Evolutionary conservation across 345 rosid genomes (phyloP), one percentile per base, ranked within the genome.

Genomic region (Ailanthus altissimus): DNA sequence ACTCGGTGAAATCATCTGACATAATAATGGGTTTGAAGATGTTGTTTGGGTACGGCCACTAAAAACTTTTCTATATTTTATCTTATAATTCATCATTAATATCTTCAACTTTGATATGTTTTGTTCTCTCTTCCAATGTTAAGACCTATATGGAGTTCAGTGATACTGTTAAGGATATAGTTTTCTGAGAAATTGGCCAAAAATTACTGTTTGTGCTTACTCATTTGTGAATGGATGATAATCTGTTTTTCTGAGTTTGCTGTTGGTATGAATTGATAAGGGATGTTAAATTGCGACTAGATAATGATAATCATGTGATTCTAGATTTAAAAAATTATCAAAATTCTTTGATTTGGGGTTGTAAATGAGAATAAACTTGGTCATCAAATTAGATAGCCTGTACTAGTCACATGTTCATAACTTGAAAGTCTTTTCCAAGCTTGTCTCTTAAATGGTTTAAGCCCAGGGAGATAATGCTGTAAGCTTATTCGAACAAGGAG

Each of bases 401-500:
- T 62, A 32, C 63, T 12, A 12, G 45, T 16, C 45, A 36, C n/a
- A 1, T 15, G 43, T 32, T 14, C 4, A 62, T 62, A 18, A 36
- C 6, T 36, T 32, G 8, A 14, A 62, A 62, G 45, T 62, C 21
- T 62, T 3, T 36, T 16, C 13, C 2, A 32, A 62, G 67, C 62
- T 53, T 49, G 18, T 69, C 12, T 4, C 26, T 69, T 28, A 20
- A 47, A 67, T 49, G 25, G 73, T 51, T 70, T 70, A 40, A 70
- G 36, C 20, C 36, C 45, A 20, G 74, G 28, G 47, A 20, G 7
- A 36, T 53, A 38, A 10, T 70, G 5, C 62, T 13, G 21, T 69
- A 16, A 25, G 51, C 11, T 8, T 1, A 28, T 51, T 36, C 28
- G 5, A 70, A 18, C 12, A 25, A 54, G 13, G 14, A 57, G 49